Evolutionary conservation across 441 rosid species (phyloP).

Genomic region (Capsella rubella): DNA sequence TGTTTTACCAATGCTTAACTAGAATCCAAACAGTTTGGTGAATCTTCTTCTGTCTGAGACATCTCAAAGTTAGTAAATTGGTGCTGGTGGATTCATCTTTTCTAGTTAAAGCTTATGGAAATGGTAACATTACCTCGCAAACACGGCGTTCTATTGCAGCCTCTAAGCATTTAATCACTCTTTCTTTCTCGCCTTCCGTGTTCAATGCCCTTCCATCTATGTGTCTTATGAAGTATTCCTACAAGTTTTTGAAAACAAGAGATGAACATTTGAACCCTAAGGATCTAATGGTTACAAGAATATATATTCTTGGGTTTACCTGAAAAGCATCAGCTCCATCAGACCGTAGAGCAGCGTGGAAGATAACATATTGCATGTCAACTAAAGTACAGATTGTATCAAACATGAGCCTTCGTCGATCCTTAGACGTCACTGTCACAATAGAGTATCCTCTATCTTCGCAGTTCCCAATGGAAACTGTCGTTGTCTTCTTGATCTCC

Average conservation of each 20-base stretch:
- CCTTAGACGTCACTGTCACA: constrained; percentile 65
- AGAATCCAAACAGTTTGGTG: constrained; percentile 27
- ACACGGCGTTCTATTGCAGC: constrained; percentile 91
- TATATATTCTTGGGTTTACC: constrained; percentile 41
- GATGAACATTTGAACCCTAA: not conserved
- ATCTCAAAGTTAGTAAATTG: constrained; percentile 20
- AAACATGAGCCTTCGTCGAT: constrained; percentile 75
- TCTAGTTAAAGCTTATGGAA: not conserved
- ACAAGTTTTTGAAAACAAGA: constrained; percentile 27
- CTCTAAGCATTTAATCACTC: constrained; percentile 86
- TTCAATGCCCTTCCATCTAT: constrained; percentile 85
- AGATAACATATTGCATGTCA: constrained; percentile 80
- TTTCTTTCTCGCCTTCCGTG: constrained; percentile 94
- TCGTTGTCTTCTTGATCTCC: constrained; percentile 45
- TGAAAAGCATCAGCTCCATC: constrained; percentile 65
- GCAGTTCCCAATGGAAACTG: constrained; percentile 64
- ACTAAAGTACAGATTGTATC: constrained; percentile 74
- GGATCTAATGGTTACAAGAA: not conserved
- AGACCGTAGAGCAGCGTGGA: constrained; percentile 68
- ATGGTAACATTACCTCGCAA: constrained; percentile 67
- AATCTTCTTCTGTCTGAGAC: constrained; percentile 28
- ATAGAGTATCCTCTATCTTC: constrained; percentile 72
- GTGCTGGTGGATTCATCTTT: constrained; percentile 7
- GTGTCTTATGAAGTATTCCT: constrained; percentile 96
- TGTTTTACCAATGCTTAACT: constrained; percentile 23